Conservation (phyloP, 2,329 filamentous ascomycete genomes). For the Chaetothyriales sp. region DNA sequence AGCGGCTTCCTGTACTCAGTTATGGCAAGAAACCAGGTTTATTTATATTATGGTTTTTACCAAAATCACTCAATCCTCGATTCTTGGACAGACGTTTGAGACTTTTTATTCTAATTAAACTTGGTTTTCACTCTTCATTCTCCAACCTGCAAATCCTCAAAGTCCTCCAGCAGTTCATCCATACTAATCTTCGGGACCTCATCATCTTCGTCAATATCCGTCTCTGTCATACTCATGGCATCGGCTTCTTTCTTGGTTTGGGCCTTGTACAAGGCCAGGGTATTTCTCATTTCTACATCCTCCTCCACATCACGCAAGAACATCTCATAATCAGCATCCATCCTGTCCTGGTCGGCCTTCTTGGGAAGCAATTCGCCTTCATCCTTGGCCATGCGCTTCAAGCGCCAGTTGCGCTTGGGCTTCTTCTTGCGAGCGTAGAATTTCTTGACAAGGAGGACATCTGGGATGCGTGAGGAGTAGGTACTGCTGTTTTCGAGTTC, state of each 20-base stretch:
- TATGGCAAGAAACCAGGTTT: no score
- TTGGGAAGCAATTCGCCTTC: constrained; percentile 74
- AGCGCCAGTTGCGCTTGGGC: constrained; percentile 73
- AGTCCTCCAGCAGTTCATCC: constrained; percentile 77
- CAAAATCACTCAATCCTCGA: no score
- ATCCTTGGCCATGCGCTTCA: constrained; percentile 84
- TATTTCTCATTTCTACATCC: constrained; percentile 71
- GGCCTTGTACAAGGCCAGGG: constrained; percentile 71
- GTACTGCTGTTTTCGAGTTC: constrained; percentile 63
- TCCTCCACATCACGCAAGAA: constrained; percentile 96
- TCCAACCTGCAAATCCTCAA: constrained; percentile 70
- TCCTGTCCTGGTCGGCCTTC: constrained; percentile 72
- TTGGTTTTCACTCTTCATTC: constrained; percentile 27
- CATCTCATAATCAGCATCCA: constrained; percentile 91
- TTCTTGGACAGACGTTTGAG: no score
- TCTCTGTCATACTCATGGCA: constrained; percentile 33
- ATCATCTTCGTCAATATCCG: constrained; percentile 46
- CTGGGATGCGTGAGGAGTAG: constrained; percentile 66
- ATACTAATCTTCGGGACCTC: constrained; percentile 57
- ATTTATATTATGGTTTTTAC: no score
- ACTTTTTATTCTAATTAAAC: neutral
- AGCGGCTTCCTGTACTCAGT: no score
- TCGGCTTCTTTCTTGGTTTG: constrained; percentile 38
- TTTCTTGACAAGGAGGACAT: constrained; percentile 94
- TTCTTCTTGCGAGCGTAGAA: constrained; percentile 78